Base-by-base conservation (phyloP, 805 yeast species). In the Kazachstania taianensis region DNA sequence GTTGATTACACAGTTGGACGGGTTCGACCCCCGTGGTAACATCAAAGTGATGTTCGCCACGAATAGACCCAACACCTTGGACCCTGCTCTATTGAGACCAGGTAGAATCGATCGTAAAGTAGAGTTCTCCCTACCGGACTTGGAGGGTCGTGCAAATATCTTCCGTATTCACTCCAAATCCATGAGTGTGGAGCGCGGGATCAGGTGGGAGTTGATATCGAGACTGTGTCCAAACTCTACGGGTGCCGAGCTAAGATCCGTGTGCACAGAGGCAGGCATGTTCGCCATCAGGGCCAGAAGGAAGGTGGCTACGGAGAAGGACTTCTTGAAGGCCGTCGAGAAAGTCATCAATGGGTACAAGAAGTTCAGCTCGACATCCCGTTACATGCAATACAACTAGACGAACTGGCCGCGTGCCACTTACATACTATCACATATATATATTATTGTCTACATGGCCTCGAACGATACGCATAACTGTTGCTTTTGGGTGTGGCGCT, bases 11-110 rank as follows among this genome's bases (percentile, higher is more conserved):
- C 99, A 92, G 61, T 70, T 92, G 56, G 99, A 92, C 61, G 99
- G 99, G 37, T 92, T 92, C 61, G 98, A 92, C 53, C 94, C 98
- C 42, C 80, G 97, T 63, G 98, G 97, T 55, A 92, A 92, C 62
- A 92, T 92, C 61, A 92, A 92, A 69, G 99, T 92, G 38, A 92
- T 92, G 97, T 92, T 92, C 66, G 99, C 99, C 28, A 92, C 99
- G 12, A 92, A 92, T 63, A 75, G 98, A 65, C 98, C 97, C 42
- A 89, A 92, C 62, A 92, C 97, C 0, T 72, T 92, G 57, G 99
- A 92, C 57, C 98, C 98, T 20, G 99, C 99, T 1, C 68, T 92
- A 57, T 68, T 92, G 53, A 81, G 99, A 66, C 98, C 99, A 3
- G 99, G 99, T 32, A 81, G 99, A 72, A 89, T 92, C 51, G 99